phyloP scores from a whole-genome alignment of 306 rosid species.

The Cucurbita argyrosperma region DNA sequence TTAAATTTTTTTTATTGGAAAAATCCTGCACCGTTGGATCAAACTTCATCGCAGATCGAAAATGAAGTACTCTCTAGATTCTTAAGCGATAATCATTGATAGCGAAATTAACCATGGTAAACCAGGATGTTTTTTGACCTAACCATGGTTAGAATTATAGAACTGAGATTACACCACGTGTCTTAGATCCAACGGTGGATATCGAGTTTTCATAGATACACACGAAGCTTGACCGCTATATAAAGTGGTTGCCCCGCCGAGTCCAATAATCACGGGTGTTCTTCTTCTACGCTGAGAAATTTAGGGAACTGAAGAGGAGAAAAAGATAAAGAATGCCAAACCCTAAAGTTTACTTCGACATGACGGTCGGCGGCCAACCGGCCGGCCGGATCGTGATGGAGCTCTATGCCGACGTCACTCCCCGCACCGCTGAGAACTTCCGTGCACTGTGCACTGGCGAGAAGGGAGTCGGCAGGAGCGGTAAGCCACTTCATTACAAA shows the following conservation, averaged over 20 bases:
- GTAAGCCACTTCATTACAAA: constrained; percentile 78
- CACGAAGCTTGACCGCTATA: not conserved
- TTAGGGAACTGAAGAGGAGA: not conserved
- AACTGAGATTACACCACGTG: not conserved
- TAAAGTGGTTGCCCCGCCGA: not conserved
- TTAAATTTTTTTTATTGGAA: not conserved
- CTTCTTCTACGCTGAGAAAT: not conserved
- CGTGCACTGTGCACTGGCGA: constrained; percentile 96
- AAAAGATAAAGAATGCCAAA: constrained; percentile 20
- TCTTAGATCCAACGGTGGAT: not conserved
- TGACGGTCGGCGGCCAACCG: constrained; percentile 44
- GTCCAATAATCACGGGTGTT: not conserved
- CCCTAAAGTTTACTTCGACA: constrained; percentile 73
- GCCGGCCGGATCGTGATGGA: constrained; percentile 70
- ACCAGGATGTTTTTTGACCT: not conserved
- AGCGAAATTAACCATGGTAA: not conserved
- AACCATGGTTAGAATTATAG: not conserved
- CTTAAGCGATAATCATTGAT: not conserved
- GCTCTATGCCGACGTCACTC: constrained; percentile 66
- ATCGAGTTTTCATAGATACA: not conserved
- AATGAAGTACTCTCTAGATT: not conserved
- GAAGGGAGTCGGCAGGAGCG: constrained; percentile 62
- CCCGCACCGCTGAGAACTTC: constrained; percentile 80
- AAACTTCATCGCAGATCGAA: not conserved
- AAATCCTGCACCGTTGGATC: not conserved